A percentile compares a stretch with the other conserved stretches of the same genome.
These are phyloP conservation scores for Fusarium acutatum DNA, from an alignment of 2,329 filamentous ascomycete species.

Conservation along the genomic window DNA sequence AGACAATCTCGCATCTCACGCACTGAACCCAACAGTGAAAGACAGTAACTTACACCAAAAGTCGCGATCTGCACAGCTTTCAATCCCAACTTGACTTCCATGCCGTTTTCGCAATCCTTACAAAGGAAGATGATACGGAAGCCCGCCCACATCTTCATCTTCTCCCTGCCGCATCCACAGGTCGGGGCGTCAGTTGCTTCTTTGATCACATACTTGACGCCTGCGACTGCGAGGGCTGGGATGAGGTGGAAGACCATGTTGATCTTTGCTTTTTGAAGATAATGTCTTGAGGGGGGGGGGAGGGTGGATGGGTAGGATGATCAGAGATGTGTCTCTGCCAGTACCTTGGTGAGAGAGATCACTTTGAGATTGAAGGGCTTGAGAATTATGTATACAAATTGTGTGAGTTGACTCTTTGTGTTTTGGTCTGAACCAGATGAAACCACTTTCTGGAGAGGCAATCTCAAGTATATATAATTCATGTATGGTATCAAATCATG, in stretches of 20 bases:
- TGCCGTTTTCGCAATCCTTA: background rate
- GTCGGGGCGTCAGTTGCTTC: background rate
- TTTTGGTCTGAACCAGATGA: background rate
- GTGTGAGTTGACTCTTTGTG: fast-evolving
- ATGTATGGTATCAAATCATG: background rate
- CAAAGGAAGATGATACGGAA: background rate
- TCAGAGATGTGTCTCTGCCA: background rate
- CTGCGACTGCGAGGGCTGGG: background rate
- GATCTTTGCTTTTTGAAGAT: too few species aligned
- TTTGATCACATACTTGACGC: background rate
- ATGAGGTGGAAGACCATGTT: background rate
- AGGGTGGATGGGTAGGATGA: background rate
- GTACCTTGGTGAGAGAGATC: background rate
- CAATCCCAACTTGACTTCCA: background rate
- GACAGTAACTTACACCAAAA: background rate
- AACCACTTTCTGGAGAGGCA: background rate
- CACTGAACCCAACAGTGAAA: fast-evolving
- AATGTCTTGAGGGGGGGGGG: background rate
- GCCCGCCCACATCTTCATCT: background rate
- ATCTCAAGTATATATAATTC: background rate
- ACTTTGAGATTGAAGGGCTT: fast-evolving
- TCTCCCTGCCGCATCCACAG: background rate
- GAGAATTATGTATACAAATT: fast-evolving
- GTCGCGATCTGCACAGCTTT: background rate
- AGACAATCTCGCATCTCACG: background rate